These are phyloP conservation scores for Pythium rhizo-oryzae DNA, from an alignment of 352 stramenopile genomes.

Conservation along the genomic window DNA sequence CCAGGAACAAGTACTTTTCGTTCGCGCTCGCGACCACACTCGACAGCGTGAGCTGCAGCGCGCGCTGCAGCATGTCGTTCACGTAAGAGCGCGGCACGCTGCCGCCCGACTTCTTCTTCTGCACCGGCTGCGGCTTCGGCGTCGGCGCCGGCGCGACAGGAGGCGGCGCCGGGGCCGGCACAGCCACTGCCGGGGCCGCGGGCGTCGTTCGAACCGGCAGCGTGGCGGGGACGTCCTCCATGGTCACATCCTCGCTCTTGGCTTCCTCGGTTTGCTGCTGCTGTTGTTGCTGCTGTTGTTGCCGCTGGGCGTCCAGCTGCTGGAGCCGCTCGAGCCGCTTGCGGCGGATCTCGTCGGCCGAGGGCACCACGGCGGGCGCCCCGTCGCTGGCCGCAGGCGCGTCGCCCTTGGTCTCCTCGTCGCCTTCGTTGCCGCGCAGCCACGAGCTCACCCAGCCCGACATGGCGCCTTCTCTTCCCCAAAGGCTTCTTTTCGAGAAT, in stretches of 20 bases:
- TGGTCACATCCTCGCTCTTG: constrained; percentile 24
- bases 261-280: constrained; percentile 22
- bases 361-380: constrained; percentile 28
- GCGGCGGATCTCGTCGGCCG: constrained; percentile 37
- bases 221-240: constrained; percentile 18
- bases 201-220: constrained; percentile 1
- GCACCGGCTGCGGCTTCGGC: constrained; percentile 4
- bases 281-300: constrained; percentile 33
- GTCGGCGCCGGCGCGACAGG: constrained; percentile 7
- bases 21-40: constrained; percentile 29
- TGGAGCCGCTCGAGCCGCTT: constrained; percentile 65
- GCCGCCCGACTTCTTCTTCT: constrained; percentile 36
- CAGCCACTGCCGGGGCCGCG: neutral
- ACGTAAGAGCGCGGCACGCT: constrained; percentile 48
- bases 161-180: constrained; percentile 5
- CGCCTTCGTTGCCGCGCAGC: constrained; percentile 32
- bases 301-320: constrained; percentile 54
- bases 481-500: constrained; percentile 10
- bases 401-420: constrained; percentile 34
- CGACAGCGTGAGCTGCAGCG: constrained; percentile 66
- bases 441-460: constrained; percentile 36
- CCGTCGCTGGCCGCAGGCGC: neutral
- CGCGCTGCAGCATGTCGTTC: constrained; percentile 79
- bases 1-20: constrained; percentile 47
- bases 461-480: constrained; percentile 14